phyloP scores from a whole-genome alignment of 169 alveolate species.

The Ichthyophthirius multifiliis region DNA sequence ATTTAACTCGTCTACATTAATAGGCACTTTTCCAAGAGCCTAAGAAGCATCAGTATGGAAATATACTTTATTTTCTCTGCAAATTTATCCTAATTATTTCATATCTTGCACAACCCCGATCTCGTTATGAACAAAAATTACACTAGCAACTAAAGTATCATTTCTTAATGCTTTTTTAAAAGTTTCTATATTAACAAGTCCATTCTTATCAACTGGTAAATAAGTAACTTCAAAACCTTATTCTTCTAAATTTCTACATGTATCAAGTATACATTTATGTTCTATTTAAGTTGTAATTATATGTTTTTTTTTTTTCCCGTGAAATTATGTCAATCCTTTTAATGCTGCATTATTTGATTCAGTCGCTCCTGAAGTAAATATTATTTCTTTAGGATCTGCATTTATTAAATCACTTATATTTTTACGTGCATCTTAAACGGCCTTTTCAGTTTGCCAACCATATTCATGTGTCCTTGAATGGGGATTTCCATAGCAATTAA shows the following conservation, averaged over 20 bases:
- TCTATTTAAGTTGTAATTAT: constrained; percentile 97
- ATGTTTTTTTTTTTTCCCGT: constrained; percentile 88
- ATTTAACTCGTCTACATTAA: constrained; percentile 91
- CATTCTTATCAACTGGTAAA: constrained; percentile 91
- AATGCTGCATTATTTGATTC: constrained; percentile 96
- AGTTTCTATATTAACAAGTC: constrained; percentile 87
- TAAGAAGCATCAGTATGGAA: constrained; percentile 96
- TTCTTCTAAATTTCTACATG: constrained; percentile 88
- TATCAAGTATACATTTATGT: constrained; percentile 96
- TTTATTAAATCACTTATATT: constrained; percentile 86
- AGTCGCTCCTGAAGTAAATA: constrained; percentile 99
- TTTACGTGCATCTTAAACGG: constrained; percentile 92
- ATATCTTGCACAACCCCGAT: constrained; percentile 96
- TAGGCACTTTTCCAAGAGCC: constrained; percentile 93
- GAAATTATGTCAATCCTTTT: constrained; percentile 89
- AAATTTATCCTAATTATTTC: constrained; percentile 91
- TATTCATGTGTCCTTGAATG: constrained; percentile 95
- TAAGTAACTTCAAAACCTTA: constrained; percentile 94
- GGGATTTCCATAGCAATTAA: constrained; percentile 95
- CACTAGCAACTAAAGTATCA: constrained; percentile 92
- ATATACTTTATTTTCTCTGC: constrained; percentile 90
- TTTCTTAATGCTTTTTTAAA: constrained; percentile 90
- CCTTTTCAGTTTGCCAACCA: constrained; percentile 97
- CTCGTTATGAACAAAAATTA: constrained; percentile 96
- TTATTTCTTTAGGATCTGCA: constrained; percentile 90